Evolutionary conservation across 2,329 filamentous ascomycete genomes (phyloP), one percentile per base, ranked within the genome.

Genomic region (Xylariaceae sp.): DNA sequence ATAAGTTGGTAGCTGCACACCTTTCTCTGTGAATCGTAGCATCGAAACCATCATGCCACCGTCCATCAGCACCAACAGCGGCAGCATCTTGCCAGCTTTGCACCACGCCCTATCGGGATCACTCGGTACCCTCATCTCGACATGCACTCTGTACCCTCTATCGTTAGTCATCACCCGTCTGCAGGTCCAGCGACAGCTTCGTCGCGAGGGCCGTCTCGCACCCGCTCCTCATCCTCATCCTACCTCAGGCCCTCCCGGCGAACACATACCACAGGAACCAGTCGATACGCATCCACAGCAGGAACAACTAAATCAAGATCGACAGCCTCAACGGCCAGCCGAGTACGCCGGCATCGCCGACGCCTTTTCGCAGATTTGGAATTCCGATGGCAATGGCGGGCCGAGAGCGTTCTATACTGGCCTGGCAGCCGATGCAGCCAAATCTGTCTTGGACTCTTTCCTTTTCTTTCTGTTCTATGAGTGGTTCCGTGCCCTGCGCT

Each of bases 391-490:
- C 26, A 88, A 92, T 70, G 90, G 89, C n/a, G 85, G 88, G 3
- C 60, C 86, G 15, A 67, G 70, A 45, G 89, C 87, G 1, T 86
- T 96, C 60, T 96, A 89, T 67, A 80, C 77, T 20, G 87, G 87
- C 21, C 70, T 88, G 1, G 73, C 46, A 42, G 21, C 56, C 53
- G 87, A 89, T 65, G 83, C 87, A 9, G 78, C 76, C 64, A 91
- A 89, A 70, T 85, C 83, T 20, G 78, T 86, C 18, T 79, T 84
- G 24, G 91, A 94, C 74, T 89, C 87, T 51, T 93, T 94, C 68
- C 78, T 95, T 45, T 95, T 95, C 77, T 95, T 95, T 74, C 80
- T 93, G 15, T 87, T 89, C 53, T 95, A 96, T 73, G 89, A 80
- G 58, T 75, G 73, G 63, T 66, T 77, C 50, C 69, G 72, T 20